Evolutionary conservation across 73 alveolate genomes (phyloP).

Genomic region (Tetrahymena elliotti): DNA sequence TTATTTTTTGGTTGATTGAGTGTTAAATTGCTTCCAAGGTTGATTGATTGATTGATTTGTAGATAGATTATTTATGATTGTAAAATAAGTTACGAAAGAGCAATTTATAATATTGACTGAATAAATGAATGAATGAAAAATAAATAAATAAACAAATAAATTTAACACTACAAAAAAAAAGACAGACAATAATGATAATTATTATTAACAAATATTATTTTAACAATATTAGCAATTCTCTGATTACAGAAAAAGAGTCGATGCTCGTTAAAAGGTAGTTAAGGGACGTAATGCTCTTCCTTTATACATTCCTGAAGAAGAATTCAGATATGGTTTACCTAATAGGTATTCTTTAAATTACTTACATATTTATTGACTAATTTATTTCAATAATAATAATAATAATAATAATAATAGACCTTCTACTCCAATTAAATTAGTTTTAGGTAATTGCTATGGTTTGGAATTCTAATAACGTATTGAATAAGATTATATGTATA

Average conservation of each 20-base stretch:
- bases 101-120: neutral
- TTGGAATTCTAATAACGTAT: slow-evolving; percentile 9
- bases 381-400: neutral
- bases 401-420: slow-evolving; percentile 29
- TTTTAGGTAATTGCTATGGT: slow-evolving; percentile 56
- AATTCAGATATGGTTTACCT: slow-evolving; percentile 30
- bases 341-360: slow-evolving; percentile 30
- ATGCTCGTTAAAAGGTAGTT: neutral
- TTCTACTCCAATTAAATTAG: slow-evolving; percentile 66
- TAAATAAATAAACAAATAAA: neutral
- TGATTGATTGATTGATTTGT: neutral
- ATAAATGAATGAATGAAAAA: too few species aligned
- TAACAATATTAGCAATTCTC: neutral
- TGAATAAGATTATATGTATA: neutral
- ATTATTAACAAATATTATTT: too few species aligned
- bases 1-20: neutral
- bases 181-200: too few species aligned
- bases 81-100: neutral
- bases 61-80: neutral
- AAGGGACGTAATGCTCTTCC: slow-evolving; percentile 1
- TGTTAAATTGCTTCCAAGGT: neutral
- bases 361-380: too few species aligned
- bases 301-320: slow-evolving; percentile 31
- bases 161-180: neutral
- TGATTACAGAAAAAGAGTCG: neutral